Conservation (phyloP, 2,329 filamentous ascomycete species). For the Didymella lethalis region DNA sequence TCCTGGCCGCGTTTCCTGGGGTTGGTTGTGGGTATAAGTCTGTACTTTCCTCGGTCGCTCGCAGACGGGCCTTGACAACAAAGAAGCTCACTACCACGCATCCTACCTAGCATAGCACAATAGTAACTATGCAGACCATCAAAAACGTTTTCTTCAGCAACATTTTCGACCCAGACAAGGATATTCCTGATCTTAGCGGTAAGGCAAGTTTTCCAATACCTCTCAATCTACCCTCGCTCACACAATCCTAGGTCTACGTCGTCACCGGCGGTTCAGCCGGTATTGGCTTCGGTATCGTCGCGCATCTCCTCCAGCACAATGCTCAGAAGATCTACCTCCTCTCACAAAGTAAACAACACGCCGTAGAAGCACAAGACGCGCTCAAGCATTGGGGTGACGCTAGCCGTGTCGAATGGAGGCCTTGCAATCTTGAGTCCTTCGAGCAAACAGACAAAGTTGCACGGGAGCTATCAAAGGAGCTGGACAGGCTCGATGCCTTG, state of each 20-base stretch:
- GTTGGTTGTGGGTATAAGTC: neutral
- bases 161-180: conserved; percentile 52
- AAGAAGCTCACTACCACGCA: neutral
- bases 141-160: conserved; percentile 37
- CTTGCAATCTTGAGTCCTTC: conserved; percentile 58
- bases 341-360: conserved; percentile 59
- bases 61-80: neutral
- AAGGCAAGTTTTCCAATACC: conserved; percentile 35
- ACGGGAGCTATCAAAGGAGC: conserved; percentile 51
- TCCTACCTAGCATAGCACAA: neutral
- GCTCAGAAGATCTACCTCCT: conserved; percentile 58
- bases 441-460: conserved; percentile 57
- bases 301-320: conserved; percentile 62
- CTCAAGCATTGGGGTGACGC: conserved; percentile 56
- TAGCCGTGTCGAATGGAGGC: conserved; percentile 55
- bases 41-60: neutral
- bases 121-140: conserved; percentile 9
- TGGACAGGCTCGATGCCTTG: conserved; percentile 57
- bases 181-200: conserved; percentile 52
- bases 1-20: conserved; percentile 9
- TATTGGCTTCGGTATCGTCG: conserved; percentile 61
- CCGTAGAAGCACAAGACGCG: conserved; percentile 54
- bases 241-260: conserved; percentile 51
- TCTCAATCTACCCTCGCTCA: neutral
- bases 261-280: conserved; percentile 61